phyloP scores from a whole-genome alignment of 2,329 filamentous ascomycete genomes.

The Apiospora koreana region DNA sequence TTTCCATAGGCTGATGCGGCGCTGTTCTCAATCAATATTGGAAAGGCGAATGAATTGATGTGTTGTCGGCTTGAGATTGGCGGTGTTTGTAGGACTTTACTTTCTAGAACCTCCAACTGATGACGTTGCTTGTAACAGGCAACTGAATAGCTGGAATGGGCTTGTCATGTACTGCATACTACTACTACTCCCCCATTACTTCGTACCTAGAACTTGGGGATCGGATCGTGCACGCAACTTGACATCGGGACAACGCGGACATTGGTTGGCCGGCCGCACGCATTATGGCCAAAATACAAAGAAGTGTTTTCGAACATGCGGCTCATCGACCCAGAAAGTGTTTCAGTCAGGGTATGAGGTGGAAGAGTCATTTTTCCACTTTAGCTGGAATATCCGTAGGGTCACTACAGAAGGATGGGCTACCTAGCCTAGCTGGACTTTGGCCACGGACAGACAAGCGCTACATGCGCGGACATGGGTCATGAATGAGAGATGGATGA shows the following conservation, averaged over 20 bases:
- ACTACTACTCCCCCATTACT: too few species aligned
- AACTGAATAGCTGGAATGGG: not conserved
- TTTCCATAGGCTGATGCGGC: not conserved
- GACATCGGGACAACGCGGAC: not conserved
- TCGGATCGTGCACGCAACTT: not conserved
- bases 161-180: too few species aligned
- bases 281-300: not conserved
- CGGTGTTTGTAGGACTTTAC: not conserved
- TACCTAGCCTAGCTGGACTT: too few species aligned
- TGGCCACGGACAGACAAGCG: not conserved
- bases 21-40: not conserved
- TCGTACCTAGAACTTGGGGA: constrained; percentile 2
- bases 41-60: not conserved
- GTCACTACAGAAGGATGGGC: too few species aligned
- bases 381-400: not conserved
- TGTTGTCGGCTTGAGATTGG: not conserved
- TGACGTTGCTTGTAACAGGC: constrained; percentile 4
- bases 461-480: not conserved
- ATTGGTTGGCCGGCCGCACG: not conserved
- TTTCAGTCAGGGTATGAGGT: not conserved
- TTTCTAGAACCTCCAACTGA: not conserved
- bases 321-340: not conserved
- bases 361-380: not conserved
- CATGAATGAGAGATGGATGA: too few species aligned
- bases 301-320: not conserved